Base-by-base conservation (phyloP, 768 basidiomycete species). In the Pisolithus sp. region DNA sequence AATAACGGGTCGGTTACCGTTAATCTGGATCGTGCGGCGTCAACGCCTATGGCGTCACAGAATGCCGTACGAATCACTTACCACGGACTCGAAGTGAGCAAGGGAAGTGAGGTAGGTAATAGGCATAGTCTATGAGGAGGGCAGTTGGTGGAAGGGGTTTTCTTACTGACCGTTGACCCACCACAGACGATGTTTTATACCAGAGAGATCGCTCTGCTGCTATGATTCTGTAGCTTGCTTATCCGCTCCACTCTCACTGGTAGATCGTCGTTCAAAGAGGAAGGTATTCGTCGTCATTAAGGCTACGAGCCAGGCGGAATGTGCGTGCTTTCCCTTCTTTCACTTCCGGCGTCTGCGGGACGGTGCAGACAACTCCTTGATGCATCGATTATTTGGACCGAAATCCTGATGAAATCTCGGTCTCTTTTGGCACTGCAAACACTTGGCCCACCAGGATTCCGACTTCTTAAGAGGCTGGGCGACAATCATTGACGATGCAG, bases 331-430 rank as follows among this genome's bases (percentile, higher is more conserved):
- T 21, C 31, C 31, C 15, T 49, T 40, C 56, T 56, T 54, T 64
- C 65, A 62, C 64, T 65, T 66, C 55, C 52, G 48, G 46, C 42
- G 46, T 57, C 53, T 64, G 62, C 58, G 58, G 58, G 51, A 52
- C 57, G 60, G 45, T 60, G 51, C 58, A 54, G 54, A 36, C 18
- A 46, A 8, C 31, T 58, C 48, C 52, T 54, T 40, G 53, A 65
- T 40, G 48, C 45, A 42, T 53, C 52, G 60, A 62, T 62, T 55
- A 44, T 31, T 57, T 39, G 50, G 58, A 52, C 47, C 53, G 37
- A 51, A 40, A 36, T 52, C 18, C 23, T 56, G 52, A 50, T 57
- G 57, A 45, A 60, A 60, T 54, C 46, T 57, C 55, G 56, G 57
- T 45, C 59, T 53, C 62, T 56, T 56, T 54, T 46, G 50, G 57